Evolutionary conservation across 2,329 filamentous ascomycete genomes (phyloP).

Genomic region (Didymella exigua): DNA sequence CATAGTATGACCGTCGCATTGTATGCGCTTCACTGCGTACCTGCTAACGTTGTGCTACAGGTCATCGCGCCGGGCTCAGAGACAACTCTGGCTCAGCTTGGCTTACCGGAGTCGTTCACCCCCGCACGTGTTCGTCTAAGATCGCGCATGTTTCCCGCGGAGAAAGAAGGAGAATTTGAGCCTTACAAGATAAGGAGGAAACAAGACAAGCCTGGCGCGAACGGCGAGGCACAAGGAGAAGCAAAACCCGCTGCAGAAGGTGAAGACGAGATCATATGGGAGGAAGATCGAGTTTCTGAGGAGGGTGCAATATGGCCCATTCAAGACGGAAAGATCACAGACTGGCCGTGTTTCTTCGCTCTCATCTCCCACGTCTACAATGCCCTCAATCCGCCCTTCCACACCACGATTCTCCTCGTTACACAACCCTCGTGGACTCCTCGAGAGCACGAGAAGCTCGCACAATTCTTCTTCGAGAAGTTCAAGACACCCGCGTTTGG

Average conservation of each 20-base stretch:
- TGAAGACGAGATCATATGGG: constrained; percentile 69
- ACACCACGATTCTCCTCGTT: constrained; percentile 91
- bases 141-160: constrained; percentile 88
- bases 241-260: constrained; percentile 48
- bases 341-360: constrained; percentile 93
- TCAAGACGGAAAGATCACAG: constrained; percentile 76
- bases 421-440: constrained; percentile 89
- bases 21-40: constrained; percentile 17
- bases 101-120: constrained; percentile 86
- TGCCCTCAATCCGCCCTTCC: constrained; percentile 85
- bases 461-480: constrained; percentile 96
- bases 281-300: constrained; percentile 85
- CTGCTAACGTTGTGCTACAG: constrained; percentile 32
- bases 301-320: constrained; percentile 93
- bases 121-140: constrained; percentile 84
- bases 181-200: constrained; percentile 75
- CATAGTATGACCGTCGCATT: constrained; percentile 37
- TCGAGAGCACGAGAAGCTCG: constrained; percentile 83
- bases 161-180: constrained; percentile 78
- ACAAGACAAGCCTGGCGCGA: constrained; percentile 41
- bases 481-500: constrained; percentile 93
- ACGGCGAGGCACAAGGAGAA: constrained; percentile 23
- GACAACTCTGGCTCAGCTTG: constrained; percentile 88
- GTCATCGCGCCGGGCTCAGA: constrained; percentile 84
- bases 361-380: constrained; percentile 92